Conservation (phyloP, 2,329 filamentous ascomycete species). For the Pseudogymnoascus sp. region DNA sequence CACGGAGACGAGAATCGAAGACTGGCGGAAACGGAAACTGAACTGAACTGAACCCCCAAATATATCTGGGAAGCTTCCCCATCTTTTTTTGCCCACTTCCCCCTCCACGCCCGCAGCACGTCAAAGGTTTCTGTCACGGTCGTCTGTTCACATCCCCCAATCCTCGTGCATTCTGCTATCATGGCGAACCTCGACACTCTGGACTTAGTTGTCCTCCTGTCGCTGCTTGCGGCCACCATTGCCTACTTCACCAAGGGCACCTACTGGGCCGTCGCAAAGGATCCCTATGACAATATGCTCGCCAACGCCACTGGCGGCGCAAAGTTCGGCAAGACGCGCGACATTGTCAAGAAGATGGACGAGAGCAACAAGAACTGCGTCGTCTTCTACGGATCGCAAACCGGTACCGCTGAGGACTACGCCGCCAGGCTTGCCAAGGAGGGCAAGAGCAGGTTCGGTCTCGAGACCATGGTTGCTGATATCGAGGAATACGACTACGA, state of each 20-base stretch:
- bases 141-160: not conserved
- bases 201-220: constrained; percentile 84
- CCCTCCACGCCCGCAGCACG: not conserved
- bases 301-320: constrained; percentile 58
- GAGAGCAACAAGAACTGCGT: constrained; percentile 95
- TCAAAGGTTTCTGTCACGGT: not conserved
- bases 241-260: constrained; percentile 98
- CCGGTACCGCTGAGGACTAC: constrained; percentile 96
- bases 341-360: constrained; percentile 93
- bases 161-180: constrained; percentile 23
- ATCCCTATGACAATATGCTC: constrained; percentile 75
- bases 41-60: not conserved
- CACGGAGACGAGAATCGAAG: not conserved
- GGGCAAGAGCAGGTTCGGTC: constrained; percentile 87
- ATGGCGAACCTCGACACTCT: constrained; percentile 97
- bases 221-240: constrained; percentile 75
- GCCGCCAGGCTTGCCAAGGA: constrained; percentile 94
- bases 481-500: constrained; percentile 97
- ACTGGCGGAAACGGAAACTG: no score
- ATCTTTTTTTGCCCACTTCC: not conserved
- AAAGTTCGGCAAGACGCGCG: constrained; percentile 78
- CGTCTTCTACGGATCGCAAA: constrained; percentile 97
- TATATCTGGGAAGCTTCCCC: constrained; percentile 5
- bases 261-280: constrained; percentile 81
- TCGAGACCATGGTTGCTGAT: constrained; percentile 98